phyloP scores from a whole-genome alignment of 495 filamentous ascomycete genomes.

The Paragyromitra xinjiangensis region DNA sequence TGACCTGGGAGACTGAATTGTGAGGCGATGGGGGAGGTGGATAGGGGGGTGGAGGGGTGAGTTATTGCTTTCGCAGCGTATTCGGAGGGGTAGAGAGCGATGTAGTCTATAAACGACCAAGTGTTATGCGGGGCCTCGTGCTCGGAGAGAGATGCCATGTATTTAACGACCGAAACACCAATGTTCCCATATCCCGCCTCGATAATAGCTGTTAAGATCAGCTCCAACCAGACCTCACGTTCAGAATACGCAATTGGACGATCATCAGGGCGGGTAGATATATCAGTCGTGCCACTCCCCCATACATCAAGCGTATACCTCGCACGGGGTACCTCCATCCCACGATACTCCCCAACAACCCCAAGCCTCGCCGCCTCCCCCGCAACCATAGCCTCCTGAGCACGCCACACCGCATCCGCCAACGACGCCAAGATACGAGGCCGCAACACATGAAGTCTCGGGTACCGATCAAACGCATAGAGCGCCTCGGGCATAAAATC shows the following conservation, averaged over 20 bases:
- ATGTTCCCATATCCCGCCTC: constrained; percentile 46
- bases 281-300: constrained; percentile 43
- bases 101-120: constrained; percentile 46
- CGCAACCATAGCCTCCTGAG: constrained; percentile 42
- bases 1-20: constrained; percentile 36
- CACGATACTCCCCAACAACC: constrained; percentile 37
- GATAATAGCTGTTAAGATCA: constrained; percentile 37
- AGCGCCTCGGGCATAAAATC: constrained; percentile 39
- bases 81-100: constrained; percentile 21
- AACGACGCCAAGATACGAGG: constrained; percentile 44
- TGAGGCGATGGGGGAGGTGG: constrained; percentile 10
- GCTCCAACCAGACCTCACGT: constrained; percentile 47
- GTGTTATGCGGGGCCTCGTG: not conserved
- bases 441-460: constrained; percentile 42
- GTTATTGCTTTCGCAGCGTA: constrained; percentile 8
- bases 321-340: constrained; percentile 48
- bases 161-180: constrained; percentile 30
- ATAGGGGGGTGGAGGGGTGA: not conserved
- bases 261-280: not conserved
- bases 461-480: constrained; percentile 37
- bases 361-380: constrained; percentile 38
- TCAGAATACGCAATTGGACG: constrained; percentile 8
- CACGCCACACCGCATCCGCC: constrained; percentile 47
- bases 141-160: not conserved
- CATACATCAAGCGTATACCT: constrained; percentile 30